Evolutionary conservation across 1,284 basidiomycete genomes (phyloP), one percentile per base, ranked within the genome.

Genomic region (Trichosporon inkin): DNA sequence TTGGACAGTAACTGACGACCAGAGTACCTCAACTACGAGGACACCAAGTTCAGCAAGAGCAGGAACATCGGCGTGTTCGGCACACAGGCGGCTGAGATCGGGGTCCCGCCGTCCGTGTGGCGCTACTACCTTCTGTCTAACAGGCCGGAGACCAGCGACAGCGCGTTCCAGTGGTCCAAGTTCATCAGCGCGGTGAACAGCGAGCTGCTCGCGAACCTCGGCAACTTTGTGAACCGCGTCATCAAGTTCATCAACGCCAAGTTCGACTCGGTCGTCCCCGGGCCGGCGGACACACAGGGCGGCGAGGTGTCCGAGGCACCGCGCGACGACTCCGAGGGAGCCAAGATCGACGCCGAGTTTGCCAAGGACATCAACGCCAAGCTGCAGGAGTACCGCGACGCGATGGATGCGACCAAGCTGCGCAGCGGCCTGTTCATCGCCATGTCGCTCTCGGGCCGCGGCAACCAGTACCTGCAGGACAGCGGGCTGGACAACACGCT

Each of bases 1-100:
- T 28, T 20, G 13, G 22, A 6, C 16, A 7, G 20, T 62, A 52
- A 59, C 53, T 56, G 28, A 32, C 55, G 32, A 55, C 1, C 68
- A 93, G 93, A 99, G 77, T 99, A 96, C 76, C 83, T 99, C 61
- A 97, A 98, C 75, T 99, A 99, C 77, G 96, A 99, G 78, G 92
- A 92, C 58, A 95, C 94, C 56, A 99, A 99, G 77, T 99, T 99
- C 83, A 96, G 92, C 59, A 99, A 99, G 81, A 94, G 92, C 70
- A 86, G 91, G 68, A 93, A 93, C 68, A 88, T 97, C 61, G 96
- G 96, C 61, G 96, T 99, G 1, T 99, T 99, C 67, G 96, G 96
- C 36, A 92, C 94, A 67, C 88, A 89, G 39, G 96, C 96, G 0
- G 89, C 86, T 69, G 90, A 96, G 65, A 96, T 94, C 10, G 92